A percentile compares a stretch with the other conserved stretches of the same genome.
phyloP scores from a whole-genome alignment of 2,329 filamentous ascomycete genomes.

The Cordyceps cateniannulata region DNA sequence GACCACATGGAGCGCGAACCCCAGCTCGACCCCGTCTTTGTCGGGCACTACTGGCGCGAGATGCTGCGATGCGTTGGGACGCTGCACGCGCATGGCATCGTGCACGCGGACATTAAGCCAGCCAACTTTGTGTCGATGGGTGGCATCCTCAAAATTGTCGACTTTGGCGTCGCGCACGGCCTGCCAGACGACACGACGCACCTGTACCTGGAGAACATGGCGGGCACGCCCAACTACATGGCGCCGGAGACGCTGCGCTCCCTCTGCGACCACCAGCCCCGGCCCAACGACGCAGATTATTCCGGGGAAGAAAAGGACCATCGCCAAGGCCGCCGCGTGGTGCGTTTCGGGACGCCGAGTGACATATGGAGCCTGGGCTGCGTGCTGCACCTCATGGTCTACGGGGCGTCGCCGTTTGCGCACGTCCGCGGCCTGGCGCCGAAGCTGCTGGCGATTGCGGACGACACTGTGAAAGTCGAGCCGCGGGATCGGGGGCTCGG shows the following conservation, averaged over 20 bases:
- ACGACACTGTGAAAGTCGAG: background rate
- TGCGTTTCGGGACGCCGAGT: constrained; percentile 75
- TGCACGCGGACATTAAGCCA: constrained; percentile 85
- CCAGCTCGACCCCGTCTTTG: background rate
- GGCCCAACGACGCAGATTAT: no score
- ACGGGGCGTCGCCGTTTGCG: constrained; percentile 76
- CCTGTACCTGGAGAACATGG: constrained; percentile 82
- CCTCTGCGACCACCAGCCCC: background rate
- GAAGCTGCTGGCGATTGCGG: background rate
- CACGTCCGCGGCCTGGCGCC: constrained; percentile 50
- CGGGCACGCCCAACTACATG: constrained; percentile 93
- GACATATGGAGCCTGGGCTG: constrained; percentile 88
- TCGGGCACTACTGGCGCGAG: constrained; percentile 81
- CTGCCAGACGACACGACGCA: constrained; percentile 86
- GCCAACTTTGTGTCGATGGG: constrained; percentile 84
- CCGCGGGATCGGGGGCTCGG: background rate
- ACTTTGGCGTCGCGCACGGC: constrained; percentile 88
- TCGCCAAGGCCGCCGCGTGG: background rate
- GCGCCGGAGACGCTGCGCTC: constrained; percentile 75
- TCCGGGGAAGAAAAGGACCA: no score
- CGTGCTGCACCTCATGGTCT: constrained; percentile 90
- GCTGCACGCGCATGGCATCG: constrained; percentile 75
- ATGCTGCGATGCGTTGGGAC: constrained; percentile 88
- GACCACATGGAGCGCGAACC: background rate
- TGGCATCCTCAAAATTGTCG: constrained; percentile 79